These are phyloP conservation scores for Candida ponderosae DNA, from an alignment of 805 yeast species.

Conservation along the genomic window DNA sequence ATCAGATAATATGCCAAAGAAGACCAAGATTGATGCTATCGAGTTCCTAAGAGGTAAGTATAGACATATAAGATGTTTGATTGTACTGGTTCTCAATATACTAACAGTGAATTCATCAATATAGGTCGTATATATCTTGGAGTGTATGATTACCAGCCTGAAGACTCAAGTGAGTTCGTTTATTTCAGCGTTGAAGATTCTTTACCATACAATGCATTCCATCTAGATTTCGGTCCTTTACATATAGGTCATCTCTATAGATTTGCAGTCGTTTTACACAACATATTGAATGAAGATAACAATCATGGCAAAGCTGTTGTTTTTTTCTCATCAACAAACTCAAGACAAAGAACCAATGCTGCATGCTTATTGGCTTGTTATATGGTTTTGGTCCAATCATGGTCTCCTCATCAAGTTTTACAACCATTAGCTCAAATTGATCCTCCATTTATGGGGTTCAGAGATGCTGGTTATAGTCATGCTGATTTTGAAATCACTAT, in stretches of 20 bases:
- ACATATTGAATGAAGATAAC: constrained; percentile 75
- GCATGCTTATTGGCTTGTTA: constrained; percentile 92
- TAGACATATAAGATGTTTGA: constrained; percentile 2
- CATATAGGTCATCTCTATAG: constrained; percentile 90
- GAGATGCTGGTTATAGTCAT: constrained; percentile 96
- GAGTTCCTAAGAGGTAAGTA: constrained; percentile 25
- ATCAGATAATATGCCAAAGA: constrained; percentile 54
- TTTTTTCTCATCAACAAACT: constrained; percentile 75
- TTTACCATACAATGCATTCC: constrained; percentile 89
- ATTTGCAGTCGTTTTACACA: constrained; percentile 91
- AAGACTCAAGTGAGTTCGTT: constrained; percentile 65
- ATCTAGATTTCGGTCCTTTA: constrained; percentile 93
- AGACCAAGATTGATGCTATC: constrained; percentile 46
- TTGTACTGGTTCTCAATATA: neutral
- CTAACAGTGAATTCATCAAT: constrained; percentile 17
- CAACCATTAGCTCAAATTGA: constrained; percentile 90
- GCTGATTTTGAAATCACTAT: constrained; percentile 92
- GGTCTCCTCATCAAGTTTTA: constrained; percentile 97
- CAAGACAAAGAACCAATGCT: constrained; percentile 83
- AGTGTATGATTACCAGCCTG: constrained; percentile 75
- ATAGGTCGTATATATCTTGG: constrained; percentile 76
- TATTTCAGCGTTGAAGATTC: constrained; percentile 91
- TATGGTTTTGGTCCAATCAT: constrained; percentile 89
- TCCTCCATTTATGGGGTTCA: constrained; percentile 89
- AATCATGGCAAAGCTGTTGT: constrained; percentile 87